Percentiles rank a stretch among this genome's conserved stretches.
Evolutionary conservation across 164 flowering plant genomes (phyloP).

Genomic region (Tetrastigma voinierianum): DNA sequence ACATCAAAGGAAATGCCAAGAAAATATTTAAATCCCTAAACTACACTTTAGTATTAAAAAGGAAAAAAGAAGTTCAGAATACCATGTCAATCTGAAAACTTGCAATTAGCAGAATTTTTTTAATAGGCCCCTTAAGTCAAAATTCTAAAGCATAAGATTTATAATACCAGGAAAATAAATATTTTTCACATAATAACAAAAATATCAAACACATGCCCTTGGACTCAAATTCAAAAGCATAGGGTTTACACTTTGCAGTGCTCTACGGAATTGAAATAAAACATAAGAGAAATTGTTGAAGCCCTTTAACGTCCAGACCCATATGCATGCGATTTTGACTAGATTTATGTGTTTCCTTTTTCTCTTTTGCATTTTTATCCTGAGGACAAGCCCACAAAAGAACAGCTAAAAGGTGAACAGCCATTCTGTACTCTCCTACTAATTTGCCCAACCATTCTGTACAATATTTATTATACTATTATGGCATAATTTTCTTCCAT

Average conservation of each 20-base stretch:
- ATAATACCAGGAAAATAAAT: background rate
- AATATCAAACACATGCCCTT: too few relatives aligned
- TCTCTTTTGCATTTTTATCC: background rate
- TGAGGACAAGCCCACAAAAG: background rate
- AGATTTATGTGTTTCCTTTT: background rate
- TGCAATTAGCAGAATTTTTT: too few relatives aligned
- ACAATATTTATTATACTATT: too few relatives aligned
- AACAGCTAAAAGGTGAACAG: background rate
- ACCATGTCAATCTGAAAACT: too few relatives aligned
- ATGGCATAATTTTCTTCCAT: too few relatives aligned
- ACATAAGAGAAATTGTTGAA: background rate
- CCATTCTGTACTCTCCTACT: background rate
- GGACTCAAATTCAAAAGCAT: background rate
- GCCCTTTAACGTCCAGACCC: background rate
- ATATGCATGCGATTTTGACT: background rate
- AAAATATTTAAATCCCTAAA: too few relatives aligned
- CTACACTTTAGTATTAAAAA: too few relatives aligned
- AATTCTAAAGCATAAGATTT: too few relatives aligned
- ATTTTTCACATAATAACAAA: background rate
- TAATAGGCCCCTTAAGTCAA: too few relatives aligned
- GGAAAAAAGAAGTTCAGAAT: too few relatives aligned
- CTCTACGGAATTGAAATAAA: background rate
- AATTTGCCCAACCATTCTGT: background rate
- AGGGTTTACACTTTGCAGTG: background rate
- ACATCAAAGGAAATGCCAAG: background rate